Evolutionary conservation across 2,329 filamentous ascomycete genomes (phyloP).

Genomic region (Alternaria burnsii): DNA sequence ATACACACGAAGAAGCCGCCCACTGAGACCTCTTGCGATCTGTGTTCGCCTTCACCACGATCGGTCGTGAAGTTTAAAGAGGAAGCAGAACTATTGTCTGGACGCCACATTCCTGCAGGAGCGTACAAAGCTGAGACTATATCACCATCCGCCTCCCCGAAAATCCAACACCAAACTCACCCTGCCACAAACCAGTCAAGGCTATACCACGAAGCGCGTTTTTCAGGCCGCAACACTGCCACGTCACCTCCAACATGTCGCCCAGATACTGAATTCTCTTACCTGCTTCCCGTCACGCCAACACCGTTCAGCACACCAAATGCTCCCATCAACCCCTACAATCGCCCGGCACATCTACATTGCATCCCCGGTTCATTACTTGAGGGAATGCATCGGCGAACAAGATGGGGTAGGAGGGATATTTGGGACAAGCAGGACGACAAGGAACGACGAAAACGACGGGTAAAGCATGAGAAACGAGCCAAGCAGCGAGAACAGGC

Average conservation of each 20-base stretch:
- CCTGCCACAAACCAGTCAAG: background rate
- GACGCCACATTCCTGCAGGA: background rate
- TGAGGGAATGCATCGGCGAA: slow-evolving; percentile 3
- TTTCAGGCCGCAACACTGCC: slow-evolving; percentile 44
- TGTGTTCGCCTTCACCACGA: background rate
- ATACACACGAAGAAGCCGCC: background rate
- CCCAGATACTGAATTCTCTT: slow-evolving; percentile 71
- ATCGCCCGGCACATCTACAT: background rate
- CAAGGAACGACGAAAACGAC: background rate
- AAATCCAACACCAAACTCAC: background rate
- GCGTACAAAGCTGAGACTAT: background rate
- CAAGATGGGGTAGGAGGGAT: background rate
- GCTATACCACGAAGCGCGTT: background rate
- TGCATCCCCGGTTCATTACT: background rate
- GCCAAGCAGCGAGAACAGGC: background rate
- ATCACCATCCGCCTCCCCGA: background rate
- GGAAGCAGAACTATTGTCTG: background rate
- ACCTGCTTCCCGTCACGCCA: slow-evolving; percentile 69
- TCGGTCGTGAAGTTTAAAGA: background rate
- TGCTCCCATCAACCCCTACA: slow-evolving; percentile 1
- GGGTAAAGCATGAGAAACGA: background rate
- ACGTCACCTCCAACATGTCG: slow-evolving; percentile 66
- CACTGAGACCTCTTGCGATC: slow-evolving; percentile 23
- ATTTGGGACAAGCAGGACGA: background rate
- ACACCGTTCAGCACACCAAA: slow-evolving; percentile 76